Evolutionary conservation across 2,329 filamentous ascomycete genomes (phyloP).

Genomic region (Mycosphaerelloides madeirae): DNA sequence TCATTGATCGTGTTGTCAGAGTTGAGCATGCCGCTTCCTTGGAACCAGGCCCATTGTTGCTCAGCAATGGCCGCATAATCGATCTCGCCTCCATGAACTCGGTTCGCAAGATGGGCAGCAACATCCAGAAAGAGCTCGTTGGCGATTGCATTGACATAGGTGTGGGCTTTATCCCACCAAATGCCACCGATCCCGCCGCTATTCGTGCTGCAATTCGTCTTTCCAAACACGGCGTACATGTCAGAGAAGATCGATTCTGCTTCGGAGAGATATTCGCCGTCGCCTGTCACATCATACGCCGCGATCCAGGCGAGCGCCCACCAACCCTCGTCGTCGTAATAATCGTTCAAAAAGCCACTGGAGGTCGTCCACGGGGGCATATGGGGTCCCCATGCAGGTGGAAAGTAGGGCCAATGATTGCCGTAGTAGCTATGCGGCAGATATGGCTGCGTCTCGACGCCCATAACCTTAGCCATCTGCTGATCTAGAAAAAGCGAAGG

Average conservation of each 20-base stretch:
- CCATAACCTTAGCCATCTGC: constrained; percentile 12
- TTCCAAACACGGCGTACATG: constrained; percentile 41
- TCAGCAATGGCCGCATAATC: constrained; percentile 46
- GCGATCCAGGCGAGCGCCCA: constrained; percentile 53
- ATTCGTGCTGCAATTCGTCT: constrained; percentile 34
- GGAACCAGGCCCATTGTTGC: constrained; percentile 50
- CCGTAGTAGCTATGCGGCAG: neutral
- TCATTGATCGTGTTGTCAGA: constrained; percentile 50
- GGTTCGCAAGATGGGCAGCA: constrained; percentile 53
- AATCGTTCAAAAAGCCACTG: constrained; percentile 26
- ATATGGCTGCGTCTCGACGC: neutral
- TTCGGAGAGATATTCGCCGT: constrained; percentile 42
- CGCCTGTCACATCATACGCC: constrained; percentile 50
- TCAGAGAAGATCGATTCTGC: constrained; percentile 48
- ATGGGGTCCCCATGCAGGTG: constrained; percentile 5
- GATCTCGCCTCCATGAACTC: constrained; percentile 34
- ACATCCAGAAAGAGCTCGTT: constrained; percentile 55
- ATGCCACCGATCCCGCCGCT: constrained; percentile 33
- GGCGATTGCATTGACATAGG: constrained; percentile 51
- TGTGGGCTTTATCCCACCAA: constrained; percentile 44
- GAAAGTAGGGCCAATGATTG: constrained; percentile 9
- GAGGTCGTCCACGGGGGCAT: no score
- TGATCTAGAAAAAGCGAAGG: no score
- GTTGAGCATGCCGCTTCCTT: constrained; percentile 48
- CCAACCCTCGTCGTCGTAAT: constrained; percentile 52